Evolutionary conservation across 2,329 filamentous ascomycete genomes (phyloP), one percentile per base, ranked within the genome.

Genomic region (Neocucurbitaria cava): DNA sequence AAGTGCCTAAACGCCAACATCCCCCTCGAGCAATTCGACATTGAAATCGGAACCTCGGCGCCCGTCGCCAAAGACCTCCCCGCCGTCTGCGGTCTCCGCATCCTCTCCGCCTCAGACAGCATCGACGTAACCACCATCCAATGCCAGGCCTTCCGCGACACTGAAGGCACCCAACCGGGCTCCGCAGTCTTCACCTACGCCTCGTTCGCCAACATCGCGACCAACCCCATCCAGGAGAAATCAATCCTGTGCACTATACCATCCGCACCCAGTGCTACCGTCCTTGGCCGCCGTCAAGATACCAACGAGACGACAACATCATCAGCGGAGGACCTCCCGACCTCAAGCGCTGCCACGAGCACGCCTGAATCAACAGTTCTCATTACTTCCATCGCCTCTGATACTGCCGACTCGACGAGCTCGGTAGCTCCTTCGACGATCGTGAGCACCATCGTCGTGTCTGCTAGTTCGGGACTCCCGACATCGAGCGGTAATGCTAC

Each of bases 71-170:
- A 43, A 63, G 59, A 68, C 5, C 57, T 68, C 43, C 28, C 47
- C n/a, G 45, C 59, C 21, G 50, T 65, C 55, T 70, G 68, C 65
- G 68, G 68, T 39, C 56, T 71, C 42, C 51, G 62, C 35, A 52
- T 71, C 54, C 18, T 65, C 42, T 63, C 61, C 41, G 61, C 61
- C 46, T 24, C 51, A 26, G 58, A 44, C 36, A 43, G 30, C 23
- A 52, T 55, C 49, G 51, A 62, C 49, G 26, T 63, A 39, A 52
- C 50, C 36, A 24, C 42, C 42, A 36, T 71, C 42, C 39, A 52
- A 40, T 71, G 68, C 61, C 61, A 58, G 15, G 65, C 66, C 20
- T 71, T 56, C 61, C 58, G 57, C 41, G 68, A 71, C 58, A 42
- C 47, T 31, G 62, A 47, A 3, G 66, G 66, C 53, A 58, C 41